A percentile compares a stretch with the other conserved stretches of the same genome.
phyloP scores from a whole-genome alignment of 768 basidiomycete genomes.

The Boletus pseudo-olivaceus region DNA sequence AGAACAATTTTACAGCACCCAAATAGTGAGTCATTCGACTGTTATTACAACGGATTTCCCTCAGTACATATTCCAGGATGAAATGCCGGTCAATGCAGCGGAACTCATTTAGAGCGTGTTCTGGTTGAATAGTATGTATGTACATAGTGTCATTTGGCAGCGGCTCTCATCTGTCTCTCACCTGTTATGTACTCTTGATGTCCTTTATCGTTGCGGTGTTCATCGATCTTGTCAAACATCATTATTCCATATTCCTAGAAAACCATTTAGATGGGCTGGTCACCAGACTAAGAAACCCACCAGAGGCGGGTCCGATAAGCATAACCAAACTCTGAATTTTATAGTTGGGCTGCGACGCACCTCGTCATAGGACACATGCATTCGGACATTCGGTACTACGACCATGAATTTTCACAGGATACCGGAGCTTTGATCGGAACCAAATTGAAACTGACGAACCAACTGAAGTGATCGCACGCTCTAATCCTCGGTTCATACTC shows the following conservation, averaged over 20 bases:
- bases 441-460: too few species aligned
- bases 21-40: constrained; percentile 58
- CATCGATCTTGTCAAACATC: background rate
- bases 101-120: constrained; percentile 73
- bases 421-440: too few species aligned
- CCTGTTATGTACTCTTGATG: constrained; percentile 16
- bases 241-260: background rate
- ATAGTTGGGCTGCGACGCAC: background rate
- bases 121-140: background rate
- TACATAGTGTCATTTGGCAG: constrained; percentile 2
- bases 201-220: constrained; percentile 5
- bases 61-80: constrained; percentile 59
- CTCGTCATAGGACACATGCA: background rate
- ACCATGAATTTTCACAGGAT: too few species aligned
- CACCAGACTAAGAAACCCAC: background rate
- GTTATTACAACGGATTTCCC: background rate
- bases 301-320: background rate
- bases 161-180: constrained; percentile 3
- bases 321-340: background rate
- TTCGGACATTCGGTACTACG: too few species aligned
- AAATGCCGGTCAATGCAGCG: constrained; percentile 98
- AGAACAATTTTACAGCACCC: constrained; percentile 97
- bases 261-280: too few species aligned
- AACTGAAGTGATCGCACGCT: too few species aligned
- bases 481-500: too few species aligned